Percentiles rank a stretch among this genome's conserved stretches.
phyloP scores from a whole-genome alignment of 2,329 filamentous ascomycete genomes.

The Ceratocystis harringtonii region DNA sequence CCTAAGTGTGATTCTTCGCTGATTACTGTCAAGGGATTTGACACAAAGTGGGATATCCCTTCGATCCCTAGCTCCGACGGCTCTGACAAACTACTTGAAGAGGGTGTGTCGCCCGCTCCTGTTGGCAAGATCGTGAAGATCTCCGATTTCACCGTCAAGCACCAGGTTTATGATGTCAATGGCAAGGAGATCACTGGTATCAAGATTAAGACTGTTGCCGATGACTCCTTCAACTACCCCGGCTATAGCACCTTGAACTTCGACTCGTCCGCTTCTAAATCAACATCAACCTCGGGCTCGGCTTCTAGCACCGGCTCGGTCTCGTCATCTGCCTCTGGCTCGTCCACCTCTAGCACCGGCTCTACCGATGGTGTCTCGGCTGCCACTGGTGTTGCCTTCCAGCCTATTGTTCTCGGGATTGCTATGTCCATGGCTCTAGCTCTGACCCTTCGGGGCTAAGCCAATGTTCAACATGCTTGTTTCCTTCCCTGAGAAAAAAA shows the following conservation, averaged over 20 bases:
- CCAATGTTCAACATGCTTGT: neutral
- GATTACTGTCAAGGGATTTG: conserved; percentile 55
- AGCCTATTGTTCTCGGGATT: conserved; percentile 17
- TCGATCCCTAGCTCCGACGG: conserved; percentile 41
- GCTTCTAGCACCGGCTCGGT: conserved; percentile 8
- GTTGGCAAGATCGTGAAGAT: conserved; percentile 55
- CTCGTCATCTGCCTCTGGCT: conserved; percentile 6
- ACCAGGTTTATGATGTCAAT: conserved; percentile 28
- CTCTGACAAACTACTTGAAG: conserved; percentile 56
- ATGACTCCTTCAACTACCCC: conserved; percentile 32
- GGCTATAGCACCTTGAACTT: conserved; percentile 28
- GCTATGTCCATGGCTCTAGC: conserved; percentile 17
- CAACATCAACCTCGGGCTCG: conserved; percentile 2
- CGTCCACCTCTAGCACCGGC: neutral
- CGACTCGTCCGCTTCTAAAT: conserved; percentile 12
- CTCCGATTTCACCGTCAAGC: conserved; percentile 42
- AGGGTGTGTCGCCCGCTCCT: conserved; percentile 53
- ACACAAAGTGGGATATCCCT: conserved; percentile 66
- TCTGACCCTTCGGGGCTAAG: conserved; percentile 16
- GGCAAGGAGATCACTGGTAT: conserved; percentile 32
- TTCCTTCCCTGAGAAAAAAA: neutral
- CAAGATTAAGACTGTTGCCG: conserved; percentile 32
- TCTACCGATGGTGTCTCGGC: conserved; percentile 9
- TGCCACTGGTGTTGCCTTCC: conserved; percentile 12
- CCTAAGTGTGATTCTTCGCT: conserved; percentile 51